Conservation (phyloP, 148 eudicot species). For the Silene latifolia region DNA sequence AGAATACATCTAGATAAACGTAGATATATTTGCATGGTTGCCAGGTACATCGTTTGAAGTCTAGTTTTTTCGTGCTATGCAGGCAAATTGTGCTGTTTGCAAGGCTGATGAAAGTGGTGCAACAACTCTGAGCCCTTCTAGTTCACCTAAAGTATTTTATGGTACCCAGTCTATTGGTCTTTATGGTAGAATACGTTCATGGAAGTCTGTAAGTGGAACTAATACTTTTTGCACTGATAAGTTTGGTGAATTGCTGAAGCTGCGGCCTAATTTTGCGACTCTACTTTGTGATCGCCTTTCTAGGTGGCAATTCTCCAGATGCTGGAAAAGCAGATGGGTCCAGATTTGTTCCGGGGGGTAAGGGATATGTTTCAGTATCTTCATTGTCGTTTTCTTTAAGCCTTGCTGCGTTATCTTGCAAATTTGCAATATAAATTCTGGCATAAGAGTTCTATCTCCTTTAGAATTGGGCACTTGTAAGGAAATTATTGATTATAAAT, state of each 20-base stretch:
- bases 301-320: slow-evolving; percentile 95
- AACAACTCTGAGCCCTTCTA: slow-evolving; percentile 71
- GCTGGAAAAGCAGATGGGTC: slow-evolving; percentile 99
- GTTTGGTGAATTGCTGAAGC: slow-evolving; percentile 10
- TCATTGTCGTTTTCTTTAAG: background rate
- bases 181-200: slow-evolving; percentile 83
- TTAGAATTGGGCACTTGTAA: background rate
- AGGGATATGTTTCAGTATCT: slow-evolving; percentile 13
- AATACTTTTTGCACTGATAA: slow-evolving; percentile 1
- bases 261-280: background rate
- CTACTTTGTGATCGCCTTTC: slow-evolving; percentile 16
- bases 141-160: slow-evolving; percentile 70
- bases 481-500: background rate
- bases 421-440: background rate
- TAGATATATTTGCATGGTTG: background rate
- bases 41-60: background rate
- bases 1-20: background rate
- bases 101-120: slow-evolving; percentile 91
- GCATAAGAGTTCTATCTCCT: background rate
- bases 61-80: slow-evolving; percentile 12
- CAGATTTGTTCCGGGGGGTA: slow-evolving; percentile 91
- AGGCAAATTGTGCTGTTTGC: slow-evolving; percentile 94
- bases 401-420: background rate
- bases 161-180: slow-evolving; percentile 94
- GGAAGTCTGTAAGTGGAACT: slow-evolving; percentile 84